phyloP scores from a whole-genome alignment of 116 monocot species.

The Dioscorea cayenensis region DNA sequence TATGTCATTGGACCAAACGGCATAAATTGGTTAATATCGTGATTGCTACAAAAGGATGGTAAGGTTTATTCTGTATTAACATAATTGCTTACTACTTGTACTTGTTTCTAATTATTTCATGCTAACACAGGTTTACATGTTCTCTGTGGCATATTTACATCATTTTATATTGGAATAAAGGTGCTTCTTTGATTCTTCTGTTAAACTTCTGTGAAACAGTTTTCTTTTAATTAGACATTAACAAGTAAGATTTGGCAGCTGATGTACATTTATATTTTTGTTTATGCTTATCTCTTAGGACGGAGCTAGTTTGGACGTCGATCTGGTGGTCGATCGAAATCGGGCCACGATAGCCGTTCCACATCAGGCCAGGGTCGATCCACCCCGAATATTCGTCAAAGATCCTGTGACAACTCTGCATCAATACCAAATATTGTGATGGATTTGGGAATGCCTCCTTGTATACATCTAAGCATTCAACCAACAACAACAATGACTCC shows the following conservation, averaged over 20 bases:
- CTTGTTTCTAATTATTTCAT: not conserved
- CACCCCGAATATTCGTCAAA: too few species aligned
- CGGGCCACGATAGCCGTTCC: too few species aligned
- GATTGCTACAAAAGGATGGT: slow-evolving; percentile 64
- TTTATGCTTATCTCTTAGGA: too few species aligned
- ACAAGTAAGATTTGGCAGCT: slow-evolving; percentile 39
- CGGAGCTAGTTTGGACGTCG: too few species aligned
- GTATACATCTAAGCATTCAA: too few species aligned
- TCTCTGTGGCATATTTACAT: slow-evolving; percentile 47
- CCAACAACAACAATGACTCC: too few species aligned
- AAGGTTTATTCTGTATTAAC: not conserved
- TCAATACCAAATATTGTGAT: too few species aligned
- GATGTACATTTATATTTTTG: too few species aligned
- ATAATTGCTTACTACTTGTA: not conserved
- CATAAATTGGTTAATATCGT: slow-evolving; percentile 60
- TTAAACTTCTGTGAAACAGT: not conserved
- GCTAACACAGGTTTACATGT: slow-evolving; percentile 38
- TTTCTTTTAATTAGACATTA: not conserved
- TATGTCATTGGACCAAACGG: slow-evolving; percentile 84
- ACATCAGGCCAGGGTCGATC: too few species aligned
- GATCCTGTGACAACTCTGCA: too few species aligned
- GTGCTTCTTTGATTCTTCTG: slow-evolving; percentile 16
- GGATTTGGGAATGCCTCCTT: too few species aligned
- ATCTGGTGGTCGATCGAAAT: too few species aligned
- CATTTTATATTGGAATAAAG: slow-evolving; percentile 91